Evolutionary conservation across 768 basidiomycete species (phyloP).

Genomic region (Fibroporia radiculosa): DNA sequence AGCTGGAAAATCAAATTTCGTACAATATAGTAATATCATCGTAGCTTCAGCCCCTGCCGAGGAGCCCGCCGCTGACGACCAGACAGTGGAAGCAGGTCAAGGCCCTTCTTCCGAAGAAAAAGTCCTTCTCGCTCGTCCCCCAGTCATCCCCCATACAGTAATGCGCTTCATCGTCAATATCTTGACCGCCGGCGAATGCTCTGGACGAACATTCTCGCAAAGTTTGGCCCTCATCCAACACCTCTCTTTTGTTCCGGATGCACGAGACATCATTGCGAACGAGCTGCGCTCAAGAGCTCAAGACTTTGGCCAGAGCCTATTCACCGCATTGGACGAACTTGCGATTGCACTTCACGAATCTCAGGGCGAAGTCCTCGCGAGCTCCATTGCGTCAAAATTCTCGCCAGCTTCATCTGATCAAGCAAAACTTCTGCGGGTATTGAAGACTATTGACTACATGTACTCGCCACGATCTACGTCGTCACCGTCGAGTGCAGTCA

Average conservation of each 20-base stretch:
- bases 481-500: constrained; percentile 27
- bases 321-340: constrained; percentile 73
- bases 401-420: constrained; percentile 91
- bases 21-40: background rate
- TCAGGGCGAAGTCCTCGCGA: constrained; percentile 48
- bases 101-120: constrained; percentile 27
- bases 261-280: constrained; percentile 80
- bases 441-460: constrained; percentile 98
- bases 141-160: constrained; percentile 78
- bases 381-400: constrained; percentile 78
- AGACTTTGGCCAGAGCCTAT: constrained; percentile 73
- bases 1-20: background rate
- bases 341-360: constrained; percentile 51
- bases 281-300: constrained; percentile 85
- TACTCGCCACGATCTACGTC: constrained; percentile 55
- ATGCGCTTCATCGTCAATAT: constrained; percentile 93
- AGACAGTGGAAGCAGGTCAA: constrained; percentile 17
- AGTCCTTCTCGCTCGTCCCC: constrained; percentile 60
- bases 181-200: constrained; percentile 95
- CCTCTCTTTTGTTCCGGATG: constrained; percentile 81
- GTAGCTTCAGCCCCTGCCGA: background rate
- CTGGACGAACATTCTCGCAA: constrained; percentile 92
- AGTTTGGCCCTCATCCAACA: constrained; percentile 90
- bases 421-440: constrained; percentile 89
- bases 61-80: constrained; percentile 8